A percentile compares a stretch with the other conserved stretches of the same genome.
phyloP scores from a whole-genome alignment of 345 rosid species.

The Lepidium didymum region DNA sequence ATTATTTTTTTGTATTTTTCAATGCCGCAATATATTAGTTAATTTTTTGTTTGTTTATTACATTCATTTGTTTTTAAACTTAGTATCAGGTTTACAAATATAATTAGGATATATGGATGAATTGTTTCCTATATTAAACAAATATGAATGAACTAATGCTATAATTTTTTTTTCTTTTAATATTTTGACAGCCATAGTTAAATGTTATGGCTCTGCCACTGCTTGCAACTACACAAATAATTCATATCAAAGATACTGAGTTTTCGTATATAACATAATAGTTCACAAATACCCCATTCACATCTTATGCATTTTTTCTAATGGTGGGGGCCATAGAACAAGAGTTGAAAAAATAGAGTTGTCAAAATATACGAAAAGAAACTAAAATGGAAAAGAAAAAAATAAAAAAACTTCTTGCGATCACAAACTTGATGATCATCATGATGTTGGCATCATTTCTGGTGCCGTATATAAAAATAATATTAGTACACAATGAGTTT shows the following conservation, averaged over 20 bases:
- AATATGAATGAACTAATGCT: no score
- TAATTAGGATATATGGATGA: no score
- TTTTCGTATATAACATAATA: conserved; percentile 10
- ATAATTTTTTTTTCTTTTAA: no score
- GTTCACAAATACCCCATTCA: conserved; percentile 15
- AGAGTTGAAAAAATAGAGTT: conserved; percentile 10
- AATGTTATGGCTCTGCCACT: no score
- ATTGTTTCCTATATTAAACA: no score
- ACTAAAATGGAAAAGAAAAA: neutral
- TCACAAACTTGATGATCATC: conserved; percentile 23
- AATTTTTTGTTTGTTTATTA: no score
- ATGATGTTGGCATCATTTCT: conserved; percentile 2
- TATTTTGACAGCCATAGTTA: no score
- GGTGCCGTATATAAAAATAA: conserved; percentile 12
- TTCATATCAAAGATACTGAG: conserved; percentile 16
- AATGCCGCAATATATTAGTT: no score
- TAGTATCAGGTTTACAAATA: no score
- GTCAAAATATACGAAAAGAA: neutral
- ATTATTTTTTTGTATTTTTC: no score
- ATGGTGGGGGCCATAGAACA: conserved; percentile 12
- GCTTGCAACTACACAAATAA: neutral
- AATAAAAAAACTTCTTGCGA: neutral
- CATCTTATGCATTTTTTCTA: conserved; percentile 7
- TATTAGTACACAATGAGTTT: conserved; percentile 16
- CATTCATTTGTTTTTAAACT: no score